Evolutionary conservation across 208 protist genomes (phyloP).

Genomic region (Wallacemonas sp.): DNA sequence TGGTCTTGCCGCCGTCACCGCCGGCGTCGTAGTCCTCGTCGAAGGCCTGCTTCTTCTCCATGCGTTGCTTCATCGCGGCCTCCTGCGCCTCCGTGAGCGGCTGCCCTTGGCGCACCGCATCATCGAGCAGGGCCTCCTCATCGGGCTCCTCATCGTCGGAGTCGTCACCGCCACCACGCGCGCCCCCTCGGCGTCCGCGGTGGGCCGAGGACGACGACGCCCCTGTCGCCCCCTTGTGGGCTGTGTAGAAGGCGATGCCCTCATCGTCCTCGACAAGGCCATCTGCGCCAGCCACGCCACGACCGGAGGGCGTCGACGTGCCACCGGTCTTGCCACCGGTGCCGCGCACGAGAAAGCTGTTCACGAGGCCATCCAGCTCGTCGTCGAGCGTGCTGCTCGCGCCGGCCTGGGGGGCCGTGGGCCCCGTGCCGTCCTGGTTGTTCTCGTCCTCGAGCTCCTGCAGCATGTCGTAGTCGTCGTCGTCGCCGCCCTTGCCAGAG

Average conservation of each 20-base stretch:
- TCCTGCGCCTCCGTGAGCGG: slow-evolving; percentile 80
- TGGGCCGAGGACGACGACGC: neutral
- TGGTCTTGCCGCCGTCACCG: slow-evolving; percentile 53
- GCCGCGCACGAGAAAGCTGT: slow-evolving; percentile 37
- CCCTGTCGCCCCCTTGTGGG: slow-evolving; percentile 14
- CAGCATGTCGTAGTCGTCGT: slow-evolving; percentile 28
- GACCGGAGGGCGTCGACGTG: neutral
- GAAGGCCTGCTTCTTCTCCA: slow-evolving; percentile 92
- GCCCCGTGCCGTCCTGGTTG: slow-evolving; percentile 25
- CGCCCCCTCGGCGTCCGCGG: too few species aligned
- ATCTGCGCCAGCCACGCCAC: slow-evolving; percentile 1
- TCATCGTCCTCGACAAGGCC: slow-evolving; percentile 38
- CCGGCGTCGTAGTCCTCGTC: slow-evolving; percentile 81
- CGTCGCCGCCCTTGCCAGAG: slow-evolving; percentile 35
- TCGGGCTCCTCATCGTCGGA: slow-evolving; percentile 28
- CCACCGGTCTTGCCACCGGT: neutral
- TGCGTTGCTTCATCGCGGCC: slow-evolving; percentile 79
- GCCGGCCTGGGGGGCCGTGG: neutral
- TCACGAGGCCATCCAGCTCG: slow-evolving; percentile 52
- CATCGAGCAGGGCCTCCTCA: slow-evolving; percentile 44
- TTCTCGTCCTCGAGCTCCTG: slow-evolving; percentile 28
- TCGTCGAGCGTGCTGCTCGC: slow-evolving; percentile 20
- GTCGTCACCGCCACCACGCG: slow-evolving; percentile 22
- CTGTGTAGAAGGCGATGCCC: slow-evolving; percentile 61
- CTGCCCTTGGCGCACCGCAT: slow-evolving; percentile 44